Base-by-base conservation (phyloP, 768 basidiomycete species). In the Rhizopogon vinicolor region DNA sequence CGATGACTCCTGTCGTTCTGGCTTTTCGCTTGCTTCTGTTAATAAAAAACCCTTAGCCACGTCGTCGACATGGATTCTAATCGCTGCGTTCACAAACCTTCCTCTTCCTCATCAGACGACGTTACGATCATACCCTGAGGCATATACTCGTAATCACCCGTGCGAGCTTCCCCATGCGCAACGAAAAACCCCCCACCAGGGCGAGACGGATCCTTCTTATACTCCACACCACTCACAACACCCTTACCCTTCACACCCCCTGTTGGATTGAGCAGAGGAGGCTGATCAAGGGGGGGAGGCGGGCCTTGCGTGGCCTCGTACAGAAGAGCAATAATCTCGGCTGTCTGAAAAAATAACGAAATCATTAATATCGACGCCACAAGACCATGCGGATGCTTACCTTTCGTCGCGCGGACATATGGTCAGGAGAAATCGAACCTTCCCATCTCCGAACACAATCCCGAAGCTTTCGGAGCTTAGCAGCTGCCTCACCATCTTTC, bases 391-490 rank as follows among this genome's bases (percentile, higher is more conserved):
- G 18, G 18, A 44, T 44, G 72, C 79, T 61, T 58, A 77, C 92
- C 86, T 96, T 96, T 60, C 93, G 85, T 72, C 93, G 83, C 18
- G 90, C 86, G 41, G 90, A 92, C 92, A 95, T 95, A 72, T 98
- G 94, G 61, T 97, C 94, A 46, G 90, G 87, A 56, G 88, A 90
- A 56, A 94, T 80, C 0, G 89, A 81, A 53, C 78, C 82, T 69
- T 96, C 95, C 93, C 94, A 98, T 57, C 87, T 78, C 56, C 86
- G 78, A 13, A 94, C 86, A 53, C 87, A 90, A 67, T 96, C 93
- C 22, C 89, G 85, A 52, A 97, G 73, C 68, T 87, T 86, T 62
- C 82, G 83, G 52, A 98, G 76, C 61, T 88, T 88, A 16, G 76
- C 76, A 53, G 86, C 83, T 5, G 93, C 91, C 6, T 84, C 82